Evolutionary conservation across 768 basidiomycete species (phyloP), one percentile per base, ranked within the genome.

Genomic region (Mycena filopes): DNA sequence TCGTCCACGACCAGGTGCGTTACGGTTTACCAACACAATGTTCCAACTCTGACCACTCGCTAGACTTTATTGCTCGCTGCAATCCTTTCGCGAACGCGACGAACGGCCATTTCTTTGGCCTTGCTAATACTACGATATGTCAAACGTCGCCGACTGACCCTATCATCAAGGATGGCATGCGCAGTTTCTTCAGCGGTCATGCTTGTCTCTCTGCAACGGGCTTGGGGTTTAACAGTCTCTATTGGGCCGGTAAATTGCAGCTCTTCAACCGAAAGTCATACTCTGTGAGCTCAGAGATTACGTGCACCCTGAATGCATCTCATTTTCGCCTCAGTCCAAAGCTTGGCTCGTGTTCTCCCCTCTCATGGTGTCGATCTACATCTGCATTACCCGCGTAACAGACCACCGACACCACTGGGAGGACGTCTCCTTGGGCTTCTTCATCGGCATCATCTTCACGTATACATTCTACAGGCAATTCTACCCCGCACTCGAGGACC

Each of bases 161-260:
- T 4, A 55, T 73, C 63, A 68, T 73, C 58, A 68, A 65, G 33
- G 72, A 73, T 42, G 72, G 72, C n/a, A 69, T 72, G 60, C 69
- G 72, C 45, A 73, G 72, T 48, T 73, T 73, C 60, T 73, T 73
- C 67, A 73, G 72, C 41, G 72, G 72, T n/a, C 72, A 73, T 62
- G 71, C 72, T 36, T 69, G 67, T 56, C 71, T 73, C 38, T 70
- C 72, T 15, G 67, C 72, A 8, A 45, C 62, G 12, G 69, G 69
- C 11, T 53, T 70, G 26, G 66, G 67, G 26, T 73, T 65, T 33
- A 67, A 65, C 43, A 72, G 69, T 25, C 55, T 73, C 16, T 73
- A 73, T 49, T 69, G 55, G 62, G 72, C 71, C 26, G 72, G 71
- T 11, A 73, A 73, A 56, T 43, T 73, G 25, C 72, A 72, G 20